A percentile compares a stretch with the other conserved stretches of the same genome.
Evolutionary conservation across 2,329 filamentous ascomycete species (phyloP).

Genomic region (Fusarium chlamydosporum): DNA sequence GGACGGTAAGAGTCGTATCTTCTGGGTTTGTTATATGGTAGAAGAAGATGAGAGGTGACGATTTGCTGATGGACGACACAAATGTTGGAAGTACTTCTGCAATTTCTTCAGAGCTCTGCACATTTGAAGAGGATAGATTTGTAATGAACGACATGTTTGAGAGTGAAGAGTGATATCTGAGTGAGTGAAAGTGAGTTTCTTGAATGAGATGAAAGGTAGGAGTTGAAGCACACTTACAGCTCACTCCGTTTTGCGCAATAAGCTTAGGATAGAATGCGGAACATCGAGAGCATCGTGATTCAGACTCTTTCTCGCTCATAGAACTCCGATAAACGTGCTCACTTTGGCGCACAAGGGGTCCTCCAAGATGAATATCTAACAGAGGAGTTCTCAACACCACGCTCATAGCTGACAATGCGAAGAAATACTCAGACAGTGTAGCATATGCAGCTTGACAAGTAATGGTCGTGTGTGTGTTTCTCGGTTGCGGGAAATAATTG

Average conservation of each 20-base stretch:
- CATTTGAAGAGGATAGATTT: conserved; percentile 4
- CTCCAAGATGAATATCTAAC: background rate
- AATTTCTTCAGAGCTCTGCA: conserved; percentile 24
- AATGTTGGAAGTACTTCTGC: conserved; percentile 39
- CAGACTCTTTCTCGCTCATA: background rate
- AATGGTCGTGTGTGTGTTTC: background rate
- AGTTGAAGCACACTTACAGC: conserved; percentile 14
- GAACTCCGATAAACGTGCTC: background rate
- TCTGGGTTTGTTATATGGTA: conserved; percentile 51
- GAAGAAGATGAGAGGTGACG: conserved; percentile 50
- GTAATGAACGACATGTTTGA: background rate
- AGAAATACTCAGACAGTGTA: background rate
- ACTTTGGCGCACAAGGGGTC: background rate
- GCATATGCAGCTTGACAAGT: background rate
- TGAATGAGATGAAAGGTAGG: background rate
- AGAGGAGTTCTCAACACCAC: background rate
- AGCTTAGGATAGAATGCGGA: background rate
- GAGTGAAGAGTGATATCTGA: conserved; percentile 9
- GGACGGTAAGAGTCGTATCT: conserved; percentile 46
- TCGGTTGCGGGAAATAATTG: background rate
- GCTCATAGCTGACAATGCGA: conserved; percentile 7
- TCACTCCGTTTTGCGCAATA: background rate
- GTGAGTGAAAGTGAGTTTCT: conserved; percentile 18
- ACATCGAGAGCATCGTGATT: conserved; percentile 12
- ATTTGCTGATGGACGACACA: conserved; percentile 38